Evolutionary conservation across 1,139 yeast species (phyloP).

Genomic region (Diutina rugosa): DNA sequence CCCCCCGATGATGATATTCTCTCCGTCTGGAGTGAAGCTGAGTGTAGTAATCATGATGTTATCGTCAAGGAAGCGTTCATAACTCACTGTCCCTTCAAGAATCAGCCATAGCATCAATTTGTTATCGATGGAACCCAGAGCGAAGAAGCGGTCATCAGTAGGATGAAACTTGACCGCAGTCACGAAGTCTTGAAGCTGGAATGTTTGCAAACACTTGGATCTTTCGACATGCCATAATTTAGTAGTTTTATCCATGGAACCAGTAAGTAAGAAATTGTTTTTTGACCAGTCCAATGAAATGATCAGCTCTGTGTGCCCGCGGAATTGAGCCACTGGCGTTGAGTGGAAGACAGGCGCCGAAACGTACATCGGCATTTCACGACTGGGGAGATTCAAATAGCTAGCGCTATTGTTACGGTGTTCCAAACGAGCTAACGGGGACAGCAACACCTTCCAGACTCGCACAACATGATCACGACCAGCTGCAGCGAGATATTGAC

Average conservation of each 20-base stretch:
- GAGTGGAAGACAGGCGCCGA: conserved; percentile 75
- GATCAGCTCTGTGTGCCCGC: conserved; percentile 61
- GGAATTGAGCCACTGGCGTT: conserved; percentile 46
- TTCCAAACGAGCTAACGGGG: conserved; percentile 49
- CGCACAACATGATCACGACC: conserved; percentile 60
- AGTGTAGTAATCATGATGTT: conserved; percentile 61
- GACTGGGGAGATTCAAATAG: conserved; percentile 2
- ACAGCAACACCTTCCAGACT: conserved; percentile 71
- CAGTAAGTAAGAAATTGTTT: conserved; percentile 66
- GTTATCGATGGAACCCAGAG: conserved; percentile 76
- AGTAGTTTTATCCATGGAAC: conserved; percentile 80
- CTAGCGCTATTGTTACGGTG: conserved; percentile 12
- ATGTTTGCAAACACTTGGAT: conserved; percentile 47
- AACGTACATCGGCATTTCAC: conserved; percentile 10
- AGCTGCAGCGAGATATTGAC: conserved; percentile 72
- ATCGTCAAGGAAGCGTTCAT: conserved; percentile 26
- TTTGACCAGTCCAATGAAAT: conserved; percentile 80
- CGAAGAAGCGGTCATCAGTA: conserved; percentile 73
- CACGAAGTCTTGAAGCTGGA: conserved; percentile 69
- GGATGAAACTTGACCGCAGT: conserved; percentile 79
- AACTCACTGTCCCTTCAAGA: conserved; percentile 38
- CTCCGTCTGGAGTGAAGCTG: conserved; percentile 60
- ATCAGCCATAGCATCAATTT: conserved; percentile 76
- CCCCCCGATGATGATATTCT: conserved; percentile 61
- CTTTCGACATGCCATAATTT: conserved; percentile 78